These are phyloP conservation scores for Penicillium pulvis DNA, from an alignment of 495 filamentous ascomycete species.

Conservation along the genomic window DNA sequence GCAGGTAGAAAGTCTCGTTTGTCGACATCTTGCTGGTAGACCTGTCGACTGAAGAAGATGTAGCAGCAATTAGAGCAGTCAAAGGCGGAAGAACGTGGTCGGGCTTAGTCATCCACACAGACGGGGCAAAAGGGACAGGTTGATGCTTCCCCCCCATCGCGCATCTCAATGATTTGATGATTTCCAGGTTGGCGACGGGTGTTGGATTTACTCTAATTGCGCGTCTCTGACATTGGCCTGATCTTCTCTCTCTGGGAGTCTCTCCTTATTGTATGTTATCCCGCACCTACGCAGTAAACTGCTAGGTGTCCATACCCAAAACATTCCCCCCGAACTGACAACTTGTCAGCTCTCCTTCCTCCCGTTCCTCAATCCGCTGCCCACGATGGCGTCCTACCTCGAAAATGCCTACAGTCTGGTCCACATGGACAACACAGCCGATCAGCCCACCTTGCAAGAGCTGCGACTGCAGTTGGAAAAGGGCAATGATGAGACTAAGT, in stretches of 20 bases:
- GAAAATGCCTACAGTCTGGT: slow-evolving; percentile 94
- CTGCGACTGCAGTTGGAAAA: slow-evolving; percentile 94
- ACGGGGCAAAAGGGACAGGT: slow-evolving; percentile 49
- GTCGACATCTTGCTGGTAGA: slow-evolving; percentile 45
- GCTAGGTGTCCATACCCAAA: slow-evolving; percentile 29
- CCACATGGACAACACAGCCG: slow-evolving; percentile 91
- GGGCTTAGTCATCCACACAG: slow-evolving; percentile 56
- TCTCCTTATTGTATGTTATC: slow-evolving; percentile 3
- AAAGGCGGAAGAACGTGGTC: slow-evolving; percentile 29
- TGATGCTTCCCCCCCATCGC: slow-evolving; percentile 37
- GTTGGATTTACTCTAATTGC: slow-evolving; percentile 40
- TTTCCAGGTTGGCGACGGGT: slow-evolving; percentile 46
- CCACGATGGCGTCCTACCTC: slow-evolving; percentile 89
- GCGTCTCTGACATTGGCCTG: slow-evolving; percentile 24
- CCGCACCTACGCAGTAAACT: slow-evolving; percentile 7
- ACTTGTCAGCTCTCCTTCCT: slow-evolving; percentile 41
- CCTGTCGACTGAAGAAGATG: slow-evolving; percentile 6
- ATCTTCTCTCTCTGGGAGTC: slow-evolving; percentile 31
- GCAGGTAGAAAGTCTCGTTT: slow-evolving; percentile 88
- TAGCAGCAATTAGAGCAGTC: slow-evolving; percentile 11
- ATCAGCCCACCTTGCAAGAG: slow-evolving; percentile 87
- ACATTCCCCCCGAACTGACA: slow-evolving; percentile 44
- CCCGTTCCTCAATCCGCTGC: slow-evolving; percentile 28
- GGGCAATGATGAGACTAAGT: slow-evolving; percentile 93
- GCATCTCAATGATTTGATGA: slow-evolving; percentile 42